phyloP scores from a whole-genome alignment of 2,329 filamentous ascomycete species.

The Exophiala lecanii-corni region DNA sequence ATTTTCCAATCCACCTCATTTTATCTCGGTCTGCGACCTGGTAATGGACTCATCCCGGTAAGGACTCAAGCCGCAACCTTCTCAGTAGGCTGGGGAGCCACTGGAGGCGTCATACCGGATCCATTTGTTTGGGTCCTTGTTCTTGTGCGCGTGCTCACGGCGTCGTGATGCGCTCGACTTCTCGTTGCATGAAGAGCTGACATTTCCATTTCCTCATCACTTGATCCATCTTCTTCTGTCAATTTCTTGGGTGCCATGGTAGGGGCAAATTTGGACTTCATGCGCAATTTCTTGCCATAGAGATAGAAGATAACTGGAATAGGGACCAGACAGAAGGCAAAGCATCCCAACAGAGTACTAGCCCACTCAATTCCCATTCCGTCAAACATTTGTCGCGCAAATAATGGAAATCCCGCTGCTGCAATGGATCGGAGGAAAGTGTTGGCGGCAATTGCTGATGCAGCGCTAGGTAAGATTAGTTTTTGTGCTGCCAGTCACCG shows the following conservation, averaged over 20 bases:
- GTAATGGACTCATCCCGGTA: too few species aligned
- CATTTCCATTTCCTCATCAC: constrained; percentile 24
- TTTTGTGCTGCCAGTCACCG: not conserved
- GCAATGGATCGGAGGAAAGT: constrained; percentile 44
- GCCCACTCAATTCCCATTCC: constrained; percentile 46
- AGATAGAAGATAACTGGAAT: constrained; percentile 37
- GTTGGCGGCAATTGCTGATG: constrained; percentile 47
- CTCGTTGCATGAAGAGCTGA: constrained; percentile 23
- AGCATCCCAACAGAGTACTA: constrained; percentile 34
- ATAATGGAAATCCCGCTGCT: constrained; percentile 46
- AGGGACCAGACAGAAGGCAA: constrained; percentile 34
- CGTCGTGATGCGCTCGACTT: constrained; percentile 22
- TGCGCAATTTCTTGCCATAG: constrained; percentile 28
- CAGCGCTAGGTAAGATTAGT: constrained; percentile 35
- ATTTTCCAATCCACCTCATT: too few species aligned
- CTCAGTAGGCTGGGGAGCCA: not conserved
- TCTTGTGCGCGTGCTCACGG: constrained; percentile 6
- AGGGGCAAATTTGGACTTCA: constrained; percentile 29
- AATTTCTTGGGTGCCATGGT: constrained; percentile 48
- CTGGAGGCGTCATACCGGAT: not conserved
- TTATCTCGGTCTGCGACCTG: too few species aligned
- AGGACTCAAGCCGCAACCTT: too few species aligned
- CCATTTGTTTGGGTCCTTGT: constrained; percentile 14
- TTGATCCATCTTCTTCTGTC: constrained; percentile 30
- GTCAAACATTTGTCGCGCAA: constrained; percentile 53